Evolutionary conservation across 345 rosid genomes (phyloP).

Genomic region (Capsella bursapastoris): DNA sequence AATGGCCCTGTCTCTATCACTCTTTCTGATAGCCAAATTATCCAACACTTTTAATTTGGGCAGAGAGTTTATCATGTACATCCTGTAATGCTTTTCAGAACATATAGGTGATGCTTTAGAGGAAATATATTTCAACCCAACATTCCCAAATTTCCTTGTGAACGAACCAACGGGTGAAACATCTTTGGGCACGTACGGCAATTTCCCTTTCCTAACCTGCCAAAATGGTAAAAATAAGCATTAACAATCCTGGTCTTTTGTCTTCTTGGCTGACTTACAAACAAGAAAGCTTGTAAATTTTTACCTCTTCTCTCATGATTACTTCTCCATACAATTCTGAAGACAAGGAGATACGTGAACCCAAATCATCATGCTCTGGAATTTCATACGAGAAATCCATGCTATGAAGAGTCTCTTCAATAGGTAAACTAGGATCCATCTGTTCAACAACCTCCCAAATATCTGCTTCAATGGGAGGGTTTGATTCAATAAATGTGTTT

Average conservation of each 20-base stretch:
- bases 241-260: background rate
- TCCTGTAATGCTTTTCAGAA: slow-evolving; percentile 84
- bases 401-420: slow-evolving; percentile 52
- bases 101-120: slow-evolving; percentile 84
- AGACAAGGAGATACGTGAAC: slow-evolving; percentile 44
- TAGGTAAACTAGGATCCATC: slow-evolving; percentile 42
- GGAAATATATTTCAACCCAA: slow-evolving; percentile 62
- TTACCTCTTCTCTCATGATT: slow-evolving; percentile 62
- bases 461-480: slow-evolving; percentile 38
- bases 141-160: slow-evolving; percentile 48
- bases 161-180: slow-evolving; percentile 48
- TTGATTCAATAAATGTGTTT: slow-evolving; percentile 40
- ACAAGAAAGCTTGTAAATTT: background rate
- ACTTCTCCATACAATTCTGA: slow-evolving; percentile 50
- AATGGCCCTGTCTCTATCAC: slow-evolving; percentile 73
- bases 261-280: background rate
- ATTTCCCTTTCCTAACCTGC: slow-evolving; percentile 54
- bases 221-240: slow-evolving; percentile 33
- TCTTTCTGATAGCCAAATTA: slow-evolving; percentile 65
- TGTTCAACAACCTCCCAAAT: slow-evolving; percentile 40
- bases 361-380: slow-evolving; percentile 51
- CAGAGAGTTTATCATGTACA: slow-evolving; percentile 78
- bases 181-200: slow-evolving; percentile 47
- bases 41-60: slow-evolving; percentile 79
- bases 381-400: slow-evolving; percentile 58